These are phyloP conservation scores for Aegilops tauschii DNA, from an alignment of 176 grass and related monocot species.

Conservation along the genomic window DNA sequence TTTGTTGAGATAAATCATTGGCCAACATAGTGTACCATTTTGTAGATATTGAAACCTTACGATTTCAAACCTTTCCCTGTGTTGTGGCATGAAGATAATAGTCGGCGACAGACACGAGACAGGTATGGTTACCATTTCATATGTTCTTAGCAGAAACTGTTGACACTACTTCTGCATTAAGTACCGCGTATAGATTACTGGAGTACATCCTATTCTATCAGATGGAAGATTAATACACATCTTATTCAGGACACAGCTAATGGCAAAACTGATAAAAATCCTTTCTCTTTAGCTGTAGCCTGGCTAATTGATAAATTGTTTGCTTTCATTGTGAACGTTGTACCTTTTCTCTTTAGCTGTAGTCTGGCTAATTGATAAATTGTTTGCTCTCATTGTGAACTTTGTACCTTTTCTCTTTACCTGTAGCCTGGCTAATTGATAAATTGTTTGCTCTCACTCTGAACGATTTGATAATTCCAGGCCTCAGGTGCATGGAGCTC, in stretches of 20 bases:
- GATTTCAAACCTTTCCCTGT: slow-evolving; percentile 95
- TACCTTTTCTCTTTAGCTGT: not conserved
- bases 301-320: no score
- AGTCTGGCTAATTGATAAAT: no score
- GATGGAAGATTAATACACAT: slow-evolving; percentile 23
- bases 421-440: slow-evolving; percentile 2
- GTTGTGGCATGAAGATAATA: slow-evolving; percentile 94
- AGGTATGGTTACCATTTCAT: slow-evolving; percentile 51
- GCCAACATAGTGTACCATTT: slow-evolving; percentile 29
- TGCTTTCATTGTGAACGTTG: no score
- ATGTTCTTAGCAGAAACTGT: slow-evolving; percentile 1
- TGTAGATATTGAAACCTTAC: slow-evolving; percentile 76
- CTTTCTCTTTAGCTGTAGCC: not conserved
- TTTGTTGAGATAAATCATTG: slow-evolving; percentile 25
- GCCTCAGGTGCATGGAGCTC: slow-evolving; percentile 74
- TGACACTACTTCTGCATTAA: not conserved
- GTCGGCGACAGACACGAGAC: slow-evolving; percentile 69
- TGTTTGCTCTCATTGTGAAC: no score
- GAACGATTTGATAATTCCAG: slow-evolving; percentile 41
- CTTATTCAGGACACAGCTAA: not conserved
- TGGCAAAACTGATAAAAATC: no score
- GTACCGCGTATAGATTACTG: not conserved
- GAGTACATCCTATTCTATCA: slow-evolving; percentile 4
- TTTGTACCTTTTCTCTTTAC: not conserved
- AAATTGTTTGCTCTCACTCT: slow-evolving; percentile 5